Base-by-base conservation (phyloP, 495 filamentous ascomycete genomes). In the Friedmanniomyces simplex region DNA sequence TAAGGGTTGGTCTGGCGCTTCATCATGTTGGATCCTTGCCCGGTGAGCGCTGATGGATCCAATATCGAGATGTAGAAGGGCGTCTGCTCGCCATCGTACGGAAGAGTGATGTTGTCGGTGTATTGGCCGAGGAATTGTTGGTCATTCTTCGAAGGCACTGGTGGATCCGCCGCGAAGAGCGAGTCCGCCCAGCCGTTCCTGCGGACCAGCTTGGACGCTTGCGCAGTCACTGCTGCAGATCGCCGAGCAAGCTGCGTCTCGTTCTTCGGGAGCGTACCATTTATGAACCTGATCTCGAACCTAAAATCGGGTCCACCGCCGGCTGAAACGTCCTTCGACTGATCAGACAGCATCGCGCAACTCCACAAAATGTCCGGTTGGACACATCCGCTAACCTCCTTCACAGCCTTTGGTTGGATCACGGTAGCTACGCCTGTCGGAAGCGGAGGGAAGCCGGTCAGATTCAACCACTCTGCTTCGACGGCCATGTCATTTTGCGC, bases 381-480 rank as follows among this genome's bases (percentile, higher is more conserved):
- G 24, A 89, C 79, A 59, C 90, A 96, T 4, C 76, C 80, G 2
- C 81, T 79, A 18, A 76, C 76, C 13, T 79, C 71, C 0, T 73
- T 66, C 1, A 78, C 73, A 36, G 82, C 73, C 34, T 84, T 77
- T 1, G 89, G 78, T 1, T 80, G 82, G 1, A 82, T 77, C 26
- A 96, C 77, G 0, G 89, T 94, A 28, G 82, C 75, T 52, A 94
- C 75, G 1, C 90, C 90, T 0, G 86, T 90, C 10, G 86, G 87
- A 55, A 96, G 88, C 0, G 90, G 85, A 34, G 90, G 90, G 60
- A 86, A 95, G 25, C 82, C 82, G 0, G 90, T 94, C 25, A 95
- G 68, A 64, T 94, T 95, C 32, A 94, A 75, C 81, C 86, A 96
- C 32, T 79, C 72, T 4, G 79, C 57, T 32, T 66, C 42, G 12